phyloP scores from a whole-genome alignment of 169 alveolate genomes.

The Plasmodium knowlesi region DNA sequence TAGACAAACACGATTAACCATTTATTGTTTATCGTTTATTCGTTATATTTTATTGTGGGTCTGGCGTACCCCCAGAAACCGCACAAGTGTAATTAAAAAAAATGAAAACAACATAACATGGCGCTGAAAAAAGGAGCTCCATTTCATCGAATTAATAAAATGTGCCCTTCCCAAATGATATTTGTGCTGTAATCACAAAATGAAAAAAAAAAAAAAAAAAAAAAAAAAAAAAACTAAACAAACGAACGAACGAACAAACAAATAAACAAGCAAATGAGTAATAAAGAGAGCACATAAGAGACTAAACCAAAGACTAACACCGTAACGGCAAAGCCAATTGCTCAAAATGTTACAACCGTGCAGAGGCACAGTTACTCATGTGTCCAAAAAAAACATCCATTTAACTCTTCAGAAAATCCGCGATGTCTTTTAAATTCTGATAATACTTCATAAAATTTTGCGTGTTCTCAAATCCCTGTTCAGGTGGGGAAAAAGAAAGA shows the following conservation, averaged over 20 bases:
- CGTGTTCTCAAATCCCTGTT: slow-evolving; percentile 23
- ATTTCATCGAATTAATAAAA: background rate
- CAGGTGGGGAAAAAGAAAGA: background rate
- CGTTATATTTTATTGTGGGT: background rate
- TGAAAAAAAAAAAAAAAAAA: background rate
- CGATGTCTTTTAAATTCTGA: slow-evolving; percentile 28
- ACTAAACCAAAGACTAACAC: background rate
- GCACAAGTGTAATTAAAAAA: background rate
- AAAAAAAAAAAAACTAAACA: background rate
- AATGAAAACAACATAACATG: background rate
- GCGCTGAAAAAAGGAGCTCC: background rate
- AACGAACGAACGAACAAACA: too few relatives aligned
- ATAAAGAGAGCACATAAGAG: background rate
- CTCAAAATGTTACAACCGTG: background rate
- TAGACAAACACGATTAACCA: background rate
- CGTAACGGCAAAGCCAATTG: background rate
- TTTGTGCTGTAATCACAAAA: background rate
- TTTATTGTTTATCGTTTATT: background rate
- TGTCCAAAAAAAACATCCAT: background rate
- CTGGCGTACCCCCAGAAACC: background rate
- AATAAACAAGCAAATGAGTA: too few relatives aligned
- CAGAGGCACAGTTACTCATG: background rate
- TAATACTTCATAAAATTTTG: slow-evolving; percentile 9
- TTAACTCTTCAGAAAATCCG: slow-evolving; percentile 23
- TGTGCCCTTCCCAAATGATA: background rate